Conservation (phyloP, 2,329 filamentous ascomycete genomes). For the Cylindrodendrum hubeiense region DNA sequence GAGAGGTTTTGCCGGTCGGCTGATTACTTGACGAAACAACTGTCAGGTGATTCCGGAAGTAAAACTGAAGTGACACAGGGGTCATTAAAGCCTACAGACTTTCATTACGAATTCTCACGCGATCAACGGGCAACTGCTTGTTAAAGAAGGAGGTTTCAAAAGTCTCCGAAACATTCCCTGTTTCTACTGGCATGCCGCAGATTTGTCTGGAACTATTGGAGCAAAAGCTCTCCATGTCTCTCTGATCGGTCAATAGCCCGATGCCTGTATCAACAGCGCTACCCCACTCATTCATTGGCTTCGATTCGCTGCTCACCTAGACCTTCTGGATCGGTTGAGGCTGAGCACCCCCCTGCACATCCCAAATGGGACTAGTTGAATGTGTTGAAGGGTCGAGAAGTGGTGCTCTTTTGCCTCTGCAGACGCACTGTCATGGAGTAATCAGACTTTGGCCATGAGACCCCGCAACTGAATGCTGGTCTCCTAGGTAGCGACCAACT, state of each 20-base stretch:
- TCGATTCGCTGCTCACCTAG: conserved; percentile 8
- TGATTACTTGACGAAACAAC: not conserved
- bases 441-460: conserved; percentile 13
- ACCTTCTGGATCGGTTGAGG: conserved; percentile 32
- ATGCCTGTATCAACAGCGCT: not conserved
- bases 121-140: conserved; percentile 4
- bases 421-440: not conserved
- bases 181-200: not conserved
- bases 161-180: not conserved
- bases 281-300: conserved; percentile 3
- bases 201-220: not conserved
- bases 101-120: not conserved
- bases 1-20: not conserved
- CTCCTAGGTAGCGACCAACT: not conserved
- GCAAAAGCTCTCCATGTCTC: not conserved
- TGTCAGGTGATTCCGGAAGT: not conserved
- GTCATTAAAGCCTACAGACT: not conserved
- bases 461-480: conserved; percentile 6
- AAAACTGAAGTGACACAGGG: conserved; percentile 4
- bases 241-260: not conserved
- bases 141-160: conserved; percentile 15
- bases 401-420: not conserved
- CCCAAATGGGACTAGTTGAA: conserved; percentile 24
- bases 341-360: conserved; percentile 31
- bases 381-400: not conserved